These are phyloP conservation scores for Nelumbo lutea DNA, from an alignment of 164 flowering plant species.

Conservation along the genomic window DNA sequence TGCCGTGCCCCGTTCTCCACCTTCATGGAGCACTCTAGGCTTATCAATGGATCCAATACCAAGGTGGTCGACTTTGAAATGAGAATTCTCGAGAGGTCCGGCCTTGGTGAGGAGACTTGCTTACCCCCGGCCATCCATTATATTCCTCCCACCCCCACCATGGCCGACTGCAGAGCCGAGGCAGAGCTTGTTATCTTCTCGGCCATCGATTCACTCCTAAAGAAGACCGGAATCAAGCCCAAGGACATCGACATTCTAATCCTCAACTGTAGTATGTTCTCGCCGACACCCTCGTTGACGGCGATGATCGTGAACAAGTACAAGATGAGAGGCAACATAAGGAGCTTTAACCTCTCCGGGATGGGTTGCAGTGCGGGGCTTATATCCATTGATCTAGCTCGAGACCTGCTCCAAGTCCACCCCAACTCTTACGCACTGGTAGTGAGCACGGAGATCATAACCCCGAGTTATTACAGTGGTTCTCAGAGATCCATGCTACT, in stretches of 20 bases:
- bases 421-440: conserved; percentile 28
- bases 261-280: conserved; percentile 43
- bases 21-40: conserved; percentile 32
- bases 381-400: conserved; percentile 36
- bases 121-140: conserved; percentile 29
- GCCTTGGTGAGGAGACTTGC: conserved; percentile 33
- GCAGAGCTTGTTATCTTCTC: conserved; percentile 30
- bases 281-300: conserved; percentile 41
- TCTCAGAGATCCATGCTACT: conserved; percentile 32
- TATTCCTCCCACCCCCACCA: conserved; percentile 25
- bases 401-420: conserved; percentile 30
- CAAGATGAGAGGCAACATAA: conserved; percentile 36
- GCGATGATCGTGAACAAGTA: conserved; percentile 43
- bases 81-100: conserved; percentile 31
- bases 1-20: conserved; percentile 35
- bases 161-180: conserved; percentile 21
- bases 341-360: conserved; percentile 39
- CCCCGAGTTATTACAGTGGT: conserved; percentile 27
- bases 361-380: conserved; percentile 48
- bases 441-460: conserved; percentile 31
- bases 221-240: conserved; percentile 28
- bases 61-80: conserved; percentile 26
- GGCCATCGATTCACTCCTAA: conserved; percentile 25
- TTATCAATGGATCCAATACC: conserved; percentile 12
- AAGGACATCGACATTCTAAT: conserved; percentile 39